Conservation (phyloP, 257 asterid genomes). For the Paraleonurus japonicus region DNA sequence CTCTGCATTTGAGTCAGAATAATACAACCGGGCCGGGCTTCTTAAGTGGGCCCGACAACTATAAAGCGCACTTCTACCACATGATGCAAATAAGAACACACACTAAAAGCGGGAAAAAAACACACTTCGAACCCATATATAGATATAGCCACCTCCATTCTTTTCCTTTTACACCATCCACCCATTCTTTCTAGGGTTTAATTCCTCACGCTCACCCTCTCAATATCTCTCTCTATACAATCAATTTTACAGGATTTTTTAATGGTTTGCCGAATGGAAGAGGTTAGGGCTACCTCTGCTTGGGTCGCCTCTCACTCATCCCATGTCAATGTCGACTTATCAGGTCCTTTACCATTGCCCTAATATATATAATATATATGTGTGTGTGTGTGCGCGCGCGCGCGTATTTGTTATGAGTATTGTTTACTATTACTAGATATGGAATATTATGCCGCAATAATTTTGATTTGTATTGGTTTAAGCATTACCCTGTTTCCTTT, state of each 20-base stretch:
- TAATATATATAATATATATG: no score
- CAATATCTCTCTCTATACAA: no score
- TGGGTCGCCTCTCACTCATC: constrained; percentile 91
- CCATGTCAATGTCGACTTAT: constrained; percentile 69
- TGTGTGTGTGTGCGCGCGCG: neutral
- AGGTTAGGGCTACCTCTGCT: constrained; percentile 71
- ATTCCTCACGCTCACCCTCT: constrained; percentile 7
- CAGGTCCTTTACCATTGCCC: constrained; percentile 48
- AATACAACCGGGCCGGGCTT: neutral
- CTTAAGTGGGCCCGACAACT: neutral
- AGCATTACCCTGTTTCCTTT: constrained; percentile 10
- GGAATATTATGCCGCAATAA: neutral
- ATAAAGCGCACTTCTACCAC: constrained; percentile 12
- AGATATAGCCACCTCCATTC: neutral
- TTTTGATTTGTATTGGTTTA: neutral
- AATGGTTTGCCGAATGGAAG: constrained; percentile 52
- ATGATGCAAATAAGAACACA: constrained; percentile 18
- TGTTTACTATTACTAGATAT: neutral
- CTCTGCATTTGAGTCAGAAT: neutral
- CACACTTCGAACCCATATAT: constrained; percentile 28
- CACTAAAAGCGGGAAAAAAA: constrained; percentile 39
- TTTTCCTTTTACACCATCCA: neutral
- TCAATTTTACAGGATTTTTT: neutral
- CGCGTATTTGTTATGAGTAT: no score
- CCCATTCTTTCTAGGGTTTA: constrained; percentile 29